These are phyloP conservation scores for Setaria viridis DNA, from an alignment of 202 grass and related monocot genomes.

Conservation along the genomic window DNA sequence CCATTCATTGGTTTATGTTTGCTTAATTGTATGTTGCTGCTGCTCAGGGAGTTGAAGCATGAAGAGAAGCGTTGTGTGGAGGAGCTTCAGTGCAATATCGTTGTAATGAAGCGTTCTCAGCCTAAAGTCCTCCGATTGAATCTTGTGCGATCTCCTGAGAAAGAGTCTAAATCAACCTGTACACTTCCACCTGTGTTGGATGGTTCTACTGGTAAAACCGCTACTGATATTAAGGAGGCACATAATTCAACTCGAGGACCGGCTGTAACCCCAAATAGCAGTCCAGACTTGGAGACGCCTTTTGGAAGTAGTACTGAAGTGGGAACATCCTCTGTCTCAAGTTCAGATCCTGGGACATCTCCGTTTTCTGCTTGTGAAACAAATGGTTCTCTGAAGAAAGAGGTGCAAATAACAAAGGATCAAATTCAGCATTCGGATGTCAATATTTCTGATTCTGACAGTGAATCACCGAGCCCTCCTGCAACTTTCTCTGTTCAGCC, in stretches of 20 bases:
- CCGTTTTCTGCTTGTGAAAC: conserved; percentile 81
- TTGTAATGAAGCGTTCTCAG: conserved; percentile 95
- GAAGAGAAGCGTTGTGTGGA: conserved; percentile 93
- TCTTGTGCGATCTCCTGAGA: conserved; percentile 87
- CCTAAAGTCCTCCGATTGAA: conserved; percentile 98
- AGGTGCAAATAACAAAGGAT: conserved; percentile 57
- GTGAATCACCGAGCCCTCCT: conserved; percentile 68
- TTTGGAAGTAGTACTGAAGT: conserved; percentile 87
- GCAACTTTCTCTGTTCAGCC: conserved; percentile 74
- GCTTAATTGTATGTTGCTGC: conserved; percentile 40
- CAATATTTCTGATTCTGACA: conserved; percentile 90
- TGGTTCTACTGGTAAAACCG: conserved; percentile 52
- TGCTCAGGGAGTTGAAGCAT: conserved; percentile 88
- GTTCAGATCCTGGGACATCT: conserved; percentile 92
- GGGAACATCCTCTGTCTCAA: conserved; percentile 92
- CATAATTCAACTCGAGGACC: conserved; percentile 73
- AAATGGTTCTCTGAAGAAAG: conserved; percentile 69
- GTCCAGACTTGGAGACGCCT: conserved; percentile 78
- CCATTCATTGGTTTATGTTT: conserved; percentile 27
- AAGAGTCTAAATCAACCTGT: conserved; percentile 53
- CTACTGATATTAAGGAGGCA: conserved; percentile 56
- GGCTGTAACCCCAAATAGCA: conserved; percentile 89
- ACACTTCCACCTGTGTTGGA: conserved; percentile 45
- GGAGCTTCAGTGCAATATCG: conserved; percentile 97
- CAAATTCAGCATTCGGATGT: conserved; percentile 56